A percentile compares a stretch with the other conserved stretches of the same genome.
phyloP scores from a whole-genome alignment of 305 asterid species.

The Ilex paraguariensis region DNA sequence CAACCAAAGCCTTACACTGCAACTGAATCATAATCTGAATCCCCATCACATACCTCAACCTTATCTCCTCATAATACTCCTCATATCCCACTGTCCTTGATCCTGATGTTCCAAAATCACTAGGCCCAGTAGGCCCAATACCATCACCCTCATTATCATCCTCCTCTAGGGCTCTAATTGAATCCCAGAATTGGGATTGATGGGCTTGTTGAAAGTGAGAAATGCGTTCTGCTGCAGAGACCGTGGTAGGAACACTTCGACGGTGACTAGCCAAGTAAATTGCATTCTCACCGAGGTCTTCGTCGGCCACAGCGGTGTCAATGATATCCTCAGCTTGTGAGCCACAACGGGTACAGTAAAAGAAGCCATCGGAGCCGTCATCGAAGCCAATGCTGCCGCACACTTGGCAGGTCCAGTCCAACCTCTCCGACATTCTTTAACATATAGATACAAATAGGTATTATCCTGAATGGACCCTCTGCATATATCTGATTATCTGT shows the following conservation, averaged over 20 bases:
- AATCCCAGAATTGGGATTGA: constrained; percentile 36
- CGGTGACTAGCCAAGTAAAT: constrained; percentile 25
- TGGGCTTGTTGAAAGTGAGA: constrained; percentile 30
- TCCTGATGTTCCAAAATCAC: constrained; percentile 36
- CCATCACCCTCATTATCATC: constrained; percentile 24
- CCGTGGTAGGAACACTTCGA: constrained; percentile 24
- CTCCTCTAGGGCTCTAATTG: constrained; percentile 15
- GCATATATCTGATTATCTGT: no score
- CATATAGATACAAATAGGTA: no score
- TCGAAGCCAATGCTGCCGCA: constrained; percentile 40
- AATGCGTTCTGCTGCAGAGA: constrained; percentile 25
- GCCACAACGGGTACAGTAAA: constrained; percentile 46
- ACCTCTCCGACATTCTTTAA: constrained; percentile 27
- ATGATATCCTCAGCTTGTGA: constrained; percentile 48
- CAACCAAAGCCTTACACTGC: constrained; percentile 60
- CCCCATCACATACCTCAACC: constrained; percentile 52
- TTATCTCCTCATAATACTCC: constrained; percentile 43
- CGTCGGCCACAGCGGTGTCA: constrained; percentile 49
- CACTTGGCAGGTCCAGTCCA: constrained; percentile 30
- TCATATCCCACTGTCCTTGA: constrained; percentile 23
- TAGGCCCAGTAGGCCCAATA: constrained; percentile 38
- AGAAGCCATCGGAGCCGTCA: constrained; percentile 52
- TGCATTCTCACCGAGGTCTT: constrained; percentile 21
- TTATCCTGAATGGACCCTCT: no score
- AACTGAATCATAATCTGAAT: constrained; percentile 57